Conservation (phyloP, 129 eudicot species). For the Saussurea involucrata region DNA sequence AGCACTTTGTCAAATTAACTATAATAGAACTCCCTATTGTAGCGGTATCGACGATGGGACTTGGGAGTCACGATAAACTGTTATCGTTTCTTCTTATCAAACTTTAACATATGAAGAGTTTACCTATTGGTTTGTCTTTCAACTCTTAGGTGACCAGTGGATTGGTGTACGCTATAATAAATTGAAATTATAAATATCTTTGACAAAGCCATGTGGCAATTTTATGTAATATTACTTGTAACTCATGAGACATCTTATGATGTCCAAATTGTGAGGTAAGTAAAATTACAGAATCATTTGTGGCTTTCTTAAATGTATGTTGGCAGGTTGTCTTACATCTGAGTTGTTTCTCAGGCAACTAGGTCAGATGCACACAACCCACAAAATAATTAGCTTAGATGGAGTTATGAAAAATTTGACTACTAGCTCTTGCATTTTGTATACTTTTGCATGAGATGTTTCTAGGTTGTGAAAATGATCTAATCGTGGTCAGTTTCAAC, state of each 20-base stretch:
- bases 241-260: background rate
- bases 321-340: background rate
- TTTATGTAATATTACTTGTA: background rate
- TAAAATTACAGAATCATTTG: background rate
- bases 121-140: background rate
- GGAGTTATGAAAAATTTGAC: background rate
- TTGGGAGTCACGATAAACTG: background rate
- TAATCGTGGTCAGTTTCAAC: background rate
- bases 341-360: background rate
- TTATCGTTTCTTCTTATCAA: background rate
- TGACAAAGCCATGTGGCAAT: background rate
- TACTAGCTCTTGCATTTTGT: background rate
- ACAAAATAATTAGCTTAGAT: constrained; percentile 1
- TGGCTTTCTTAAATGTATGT: background rate
- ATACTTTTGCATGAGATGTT: background rate
- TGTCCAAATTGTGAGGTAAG: background rate
- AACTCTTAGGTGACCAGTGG: background rate
- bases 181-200: background rate
- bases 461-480: background rate
- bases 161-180: background rate
- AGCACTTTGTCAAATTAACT: too few species aligned
- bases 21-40: background rate
- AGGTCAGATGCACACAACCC: background rate
- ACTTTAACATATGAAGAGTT: background rate
- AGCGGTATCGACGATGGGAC: background rate